These are phyloP conservation scores for Tetrastigma voinierianum DNA, from an alignment of 164 flowering plant species.

Conservation along the genomic window DNA sequence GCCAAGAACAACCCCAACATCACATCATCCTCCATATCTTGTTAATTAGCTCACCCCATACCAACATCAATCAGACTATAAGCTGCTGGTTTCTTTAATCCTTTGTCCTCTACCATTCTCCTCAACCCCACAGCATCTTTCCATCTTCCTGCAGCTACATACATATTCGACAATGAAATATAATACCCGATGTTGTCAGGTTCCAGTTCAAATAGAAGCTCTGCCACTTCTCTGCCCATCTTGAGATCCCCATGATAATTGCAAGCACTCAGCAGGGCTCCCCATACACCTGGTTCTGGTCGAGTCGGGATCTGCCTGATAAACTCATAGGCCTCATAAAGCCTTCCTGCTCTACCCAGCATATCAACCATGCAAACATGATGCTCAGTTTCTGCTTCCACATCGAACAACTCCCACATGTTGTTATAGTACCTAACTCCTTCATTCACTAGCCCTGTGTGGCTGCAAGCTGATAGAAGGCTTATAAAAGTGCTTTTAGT, in stretches of 20 bases:
- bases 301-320: slow-evolving; percentile 14
- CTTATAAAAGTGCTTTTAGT: slow-evolving; percentile 36
- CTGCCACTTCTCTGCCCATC: slow-evolving; percentile 40
- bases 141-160: slow-evolving; percentile 44
- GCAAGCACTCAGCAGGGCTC: slow-evolving; percentile 50
- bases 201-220: slow-evolving; percentile 35
- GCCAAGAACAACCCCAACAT: no score
- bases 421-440: slow-evolving; percentile 23
- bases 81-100: slow-evolving; percentile 35
- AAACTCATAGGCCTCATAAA: slow-evolving; percentile 34
- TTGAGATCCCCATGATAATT: slow-evolving; percentile 41
- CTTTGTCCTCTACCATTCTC: slow-evolving; percentile 22
- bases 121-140: slow-evolving; percentile 38
- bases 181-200: slow-evolving; percentile 46
- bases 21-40: no score
- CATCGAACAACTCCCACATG: slow-evolving; percentile 24
- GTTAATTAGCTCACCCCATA: background rate
- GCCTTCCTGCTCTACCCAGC: slow-evolving; percentile 40
- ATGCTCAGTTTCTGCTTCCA: slow-evolving; percentile 36
- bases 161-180: slow-evolving; percentile 39
- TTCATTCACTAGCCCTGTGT: slow-evolving; percentile 37
- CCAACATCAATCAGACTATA: slow-evolving; percentile 28
- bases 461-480: slow-evolving; percentile 42
- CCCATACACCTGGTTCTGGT: slow-evolving; percentile 41
- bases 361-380: slow-evolving; percentile 36